Evolutionary conservation across 768 basidiomycete species (phyloP).

Genomic region (Ramaria sp.): DNA sequence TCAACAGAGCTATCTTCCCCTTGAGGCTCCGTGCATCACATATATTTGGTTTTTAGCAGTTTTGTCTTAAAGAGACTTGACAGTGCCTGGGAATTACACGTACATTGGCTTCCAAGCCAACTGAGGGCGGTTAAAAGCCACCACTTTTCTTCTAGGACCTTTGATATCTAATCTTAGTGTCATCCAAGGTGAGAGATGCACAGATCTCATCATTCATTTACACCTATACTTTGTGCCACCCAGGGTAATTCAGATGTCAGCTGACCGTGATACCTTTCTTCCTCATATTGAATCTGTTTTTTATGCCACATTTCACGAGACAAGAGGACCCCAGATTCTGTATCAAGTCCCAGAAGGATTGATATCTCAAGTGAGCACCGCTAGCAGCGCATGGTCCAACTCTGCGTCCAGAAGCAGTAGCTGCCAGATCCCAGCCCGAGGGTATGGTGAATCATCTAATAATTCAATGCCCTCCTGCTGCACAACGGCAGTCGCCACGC

Average conservation of each 20-base stretch:
- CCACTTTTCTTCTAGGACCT: too few relatives aligned
- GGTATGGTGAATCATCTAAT: conserved; percentile 23
- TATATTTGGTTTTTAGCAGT: too few relatives aligned
- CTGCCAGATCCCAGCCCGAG: conserved; percentile 23
- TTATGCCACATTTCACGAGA: conserved; percentile 85
- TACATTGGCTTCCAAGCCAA: too few relatives aligned
- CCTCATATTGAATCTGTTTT: conserved; percentile 81
- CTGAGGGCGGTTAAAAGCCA: too few relatives aligned
- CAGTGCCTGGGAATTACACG: too few relatives aligned
- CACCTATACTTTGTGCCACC: neutral
- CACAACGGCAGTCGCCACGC: neutral
- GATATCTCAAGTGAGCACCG: conserved; percentile 36
- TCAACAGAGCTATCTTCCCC: too few relatives aligned
- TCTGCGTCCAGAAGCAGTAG: conserved; percentile 16
- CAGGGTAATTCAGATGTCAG: neutral
- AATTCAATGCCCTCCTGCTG: conserved; percentile 17
- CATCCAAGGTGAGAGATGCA: too few relatives aligned
- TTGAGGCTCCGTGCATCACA: too few relatives aligned
- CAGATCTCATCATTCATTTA: too few relatives aligned
- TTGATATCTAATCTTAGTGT: too few relatives aligned
- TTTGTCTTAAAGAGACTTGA: too few relatives aligned
- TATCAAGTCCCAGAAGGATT: conserved; percentile 92
- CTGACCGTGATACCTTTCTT: conserved; percentile 56
- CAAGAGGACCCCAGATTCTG: conserved; percentile 78
- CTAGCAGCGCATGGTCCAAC: conserved; percentile 15